Conservation (phyloP, 179 eudicot genomes). For the Pouteria campechiana region DNA sequence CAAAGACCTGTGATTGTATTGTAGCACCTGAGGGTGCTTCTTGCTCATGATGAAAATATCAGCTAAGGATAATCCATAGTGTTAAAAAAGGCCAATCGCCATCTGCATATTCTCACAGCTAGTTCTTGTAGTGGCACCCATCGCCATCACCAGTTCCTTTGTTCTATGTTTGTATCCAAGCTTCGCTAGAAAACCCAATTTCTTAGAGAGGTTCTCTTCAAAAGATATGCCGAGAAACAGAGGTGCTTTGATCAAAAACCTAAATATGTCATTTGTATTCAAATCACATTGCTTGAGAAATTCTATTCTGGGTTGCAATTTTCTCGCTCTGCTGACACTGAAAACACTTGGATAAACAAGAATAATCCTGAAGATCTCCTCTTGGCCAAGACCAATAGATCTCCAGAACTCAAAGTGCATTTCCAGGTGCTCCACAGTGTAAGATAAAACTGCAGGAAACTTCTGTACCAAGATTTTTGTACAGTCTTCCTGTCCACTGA, state of each 20-base stretch:
- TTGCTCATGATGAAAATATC: slow-evolving; percentile 77
- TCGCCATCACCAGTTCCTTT: slow-evolving; percentile 72
- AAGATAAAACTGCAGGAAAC: slow-evolving; percentile 63
- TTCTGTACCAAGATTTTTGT: slow-evolving; percentile 41
- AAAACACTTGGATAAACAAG: slow-evolving; percentile 65
- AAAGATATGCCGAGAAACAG: slow-evolving; percentile 69
- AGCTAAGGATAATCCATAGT: slow-evolving; percentile 56
- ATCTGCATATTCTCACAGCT: slow-evolving; percentile 71
- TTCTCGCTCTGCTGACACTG: slow-evolving; percentile 68
- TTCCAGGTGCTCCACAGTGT: slow-evolving; percentile 51
- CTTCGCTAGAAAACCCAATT: slow-evolving; percentile 59
- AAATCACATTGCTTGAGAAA: slow-evolving; percentile 77
- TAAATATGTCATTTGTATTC: slow-evolving; percentile 49
- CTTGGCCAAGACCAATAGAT: slow-evolving; percentile 57
- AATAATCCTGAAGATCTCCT: slow-evolving; percentile 63
- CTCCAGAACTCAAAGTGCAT: slow-evolving; percentile 66
- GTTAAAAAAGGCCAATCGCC: slow-evolving; percentile 54
- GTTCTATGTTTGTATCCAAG: slow-evolving; percentile 64
- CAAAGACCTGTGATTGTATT: slow-evolving; percentile 66
- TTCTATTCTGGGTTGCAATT: slow-evolving; percentile 62
- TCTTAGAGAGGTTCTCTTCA: slow-evolving; percentile 59
- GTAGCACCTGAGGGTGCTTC: slow-evolving; percentile 83
- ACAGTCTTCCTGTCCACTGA: slow-evolving; percentile 58
- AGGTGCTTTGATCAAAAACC: slow-evolving; percentile 62
- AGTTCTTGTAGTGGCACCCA: slow-evolving; percentile 81